Conservation (phyloP, 2,329 filamentous ascomycete genomes). For the Clarireedia hainanense region DNA sequence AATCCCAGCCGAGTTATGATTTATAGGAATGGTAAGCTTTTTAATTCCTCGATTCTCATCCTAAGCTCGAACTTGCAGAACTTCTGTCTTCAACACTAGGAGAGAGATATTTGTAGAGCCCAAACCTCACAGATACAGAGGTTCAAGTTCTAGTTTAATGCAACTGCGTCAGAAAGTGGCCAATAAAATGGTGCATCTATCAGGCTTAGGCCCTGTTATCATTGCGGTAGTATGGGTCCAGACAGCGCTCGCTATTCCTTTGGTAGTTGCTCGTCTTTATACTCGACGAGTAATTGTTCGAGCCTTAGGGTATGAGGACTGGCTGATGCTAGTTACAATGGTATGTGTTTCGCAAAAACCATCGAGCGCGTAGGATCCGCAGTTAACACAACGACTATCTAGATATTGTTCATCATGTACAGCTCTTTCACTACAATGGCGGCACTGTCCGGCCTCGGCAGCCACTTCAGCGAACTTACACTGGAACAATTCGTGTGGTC, state of each 20-base stretch:
- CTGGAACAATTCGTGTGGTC: not conserved
- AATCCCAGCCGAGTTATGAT: too few species aligned
- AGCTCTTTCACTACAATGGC: not conserved
- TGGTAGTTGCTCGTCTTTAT: constrained; percentile 1
- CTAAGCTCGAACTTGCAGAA: too few species aligned
- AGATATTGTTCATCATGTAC: not conserved
- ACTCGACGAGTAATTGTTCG: not conserved
- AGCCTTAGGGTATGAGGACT: not conserved
- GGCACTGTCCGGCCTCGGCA: not conserved
- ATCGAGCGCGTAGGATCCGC: not conserved
- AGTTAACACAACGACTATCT: not conserved
- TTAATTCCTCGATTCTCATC: too few species aligned
- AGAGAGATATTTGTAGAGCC: too few species aligned
- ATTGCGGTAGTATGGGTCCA: constrained; percentile 4
- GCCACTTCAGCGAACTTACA: not conserved
- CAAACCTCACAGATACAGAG: too few species aligned
- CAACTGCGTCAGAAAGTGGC: too few species aligned
- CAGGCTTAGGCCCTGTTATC: not conserved
- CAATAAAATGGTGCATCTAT: not conserved
- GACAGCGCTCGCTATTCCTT: not conserved
- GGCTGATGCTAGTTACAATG: constrained; percentile 1
- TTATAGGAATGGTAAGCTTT: too few species aligned
- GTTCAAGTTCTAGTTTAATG: too few species aligned
- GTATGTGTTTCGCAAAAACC: not conserved
- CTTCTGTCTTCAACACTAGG: too few species aligned